phyloP scores from a whole-genome alignment of 805 yeast species.

The Blastobotrys chiropterorum region DNA sequence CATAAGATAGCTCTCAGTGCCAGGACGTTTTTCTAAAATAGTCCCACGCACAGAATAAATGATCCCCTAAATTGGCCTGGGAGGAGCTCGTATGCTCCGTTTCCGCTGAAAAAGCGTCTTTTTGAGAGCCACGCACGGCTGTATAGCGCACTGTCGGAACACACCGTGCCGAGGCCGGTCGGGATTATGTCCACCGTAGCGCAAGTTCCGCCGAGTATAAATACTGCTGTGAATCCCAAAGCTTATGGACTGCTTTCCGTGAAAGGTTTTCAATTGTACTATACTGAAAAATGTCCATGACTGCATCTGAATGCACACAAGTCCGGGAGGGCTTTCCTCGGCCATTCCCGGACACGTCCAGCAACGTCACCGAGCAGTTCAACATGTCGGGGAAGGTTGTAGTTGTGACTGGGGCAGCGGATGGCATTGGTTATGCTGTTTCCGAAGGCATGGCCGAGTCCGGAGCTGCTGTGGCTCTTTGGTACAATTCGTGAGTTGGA shows the following conservation, averaged over 20 bases:
- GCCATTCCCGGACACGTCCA: constrained; percentile 45
- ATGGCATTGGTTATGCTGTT: constrained; percentile 76
- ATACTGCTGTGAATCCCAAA: not conserved
- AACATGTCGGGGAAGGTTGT: constrained; percentile 78
- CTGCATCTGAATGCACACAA: not conserved
- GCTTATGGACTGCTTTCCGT: too few species aligned
- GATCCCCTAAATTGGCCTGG: too few species aligned
- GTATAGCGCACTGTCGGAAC: too few species aligned
- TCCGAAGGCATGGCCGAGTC: constrained; percentile 82
- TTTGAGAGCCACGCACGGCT: too few species aligned
- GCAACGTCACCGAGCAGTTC: constrained; percentile 58
- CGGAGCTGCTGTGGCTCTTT: constrained; percentile 74
- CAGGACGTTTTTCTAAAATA: too few species aligned
- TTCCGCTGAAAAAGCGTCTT: too few species aligned
- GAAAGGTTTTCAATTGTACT: too few species aligned
- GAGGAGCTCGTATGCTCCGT: too few species aligned
- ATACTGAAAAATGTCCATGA: not conserved
- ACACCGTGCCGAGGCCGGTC: not conserved
- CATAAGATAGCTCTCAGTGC: too few species aligned
- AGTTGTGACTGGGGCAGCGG: constrained; percentile 75
- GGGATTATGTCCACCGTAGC: not conserved
- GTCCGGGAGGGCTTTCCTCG: constrained; percentile 33
- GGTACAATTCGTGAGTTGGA: constrained; percentile 43
- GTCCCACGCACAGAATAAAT: too few species aligned
- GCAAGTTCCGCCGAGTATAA: too few species aligned